Conservation (phyloP, 2,329 filamentous ascomycete species). For the Aureobasidium uvarum region DNA sequence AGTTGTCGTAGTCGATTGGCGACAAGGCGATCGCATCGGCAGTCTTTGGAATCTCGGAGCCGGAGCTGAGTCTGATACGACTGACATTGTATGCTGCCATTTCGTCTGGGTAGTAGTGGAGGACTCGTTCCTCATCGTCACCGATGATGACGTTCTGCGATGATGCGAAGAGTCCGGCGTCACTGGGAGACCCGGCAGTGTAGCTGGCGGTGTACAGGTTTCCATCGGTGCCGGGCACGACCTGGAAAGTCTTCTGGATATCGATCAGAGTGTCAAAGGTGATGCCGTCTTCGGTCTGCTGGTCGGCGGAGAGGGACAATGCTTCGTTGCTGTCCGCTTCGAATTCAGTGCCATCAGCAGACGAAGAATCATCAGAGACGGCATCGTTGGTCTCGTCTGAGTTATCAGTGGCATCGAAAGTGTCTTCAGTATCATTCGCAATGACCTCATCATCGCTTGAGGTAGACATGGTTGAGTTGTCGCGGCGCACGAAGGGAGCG, state of each 20-base stretch:
- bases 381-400: neutral
- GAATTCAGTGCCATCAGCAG: neutral
- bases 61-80: slow-evolving; percentile 17
- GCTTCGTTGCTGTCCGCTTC: neutral
- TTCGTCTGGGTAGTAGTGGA: slow-evolving; percentile 18
- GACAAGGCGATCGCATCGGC: slow-evolving; percentile 15
- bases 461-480: neutral
- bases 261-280: neutral
- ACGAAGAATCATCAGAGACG: neutral
- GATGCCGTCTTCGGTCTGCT: slow-evolving; percentile 6
- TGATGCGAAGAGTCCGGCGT: neutral
- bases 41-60: slow-evolving; percentile 1
- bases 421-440: neutral
- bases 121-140: slow-evolving; percentile 5
- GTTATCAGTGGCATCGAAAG: neutral
- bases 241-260: neutral
- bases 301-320: neutral
- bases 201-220: neutral
- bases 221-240: slow-evolving; percentile 8
- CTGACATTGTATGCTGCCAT: slow-evolving; percentile 20
- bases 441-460: neutral
- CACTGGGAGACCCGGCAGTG: neutral
- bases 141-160: slow-evolving; percentile 2
- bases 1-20: slow-evolving; percentile 11
- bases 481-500: neutral